Conservation (phyloP, 2,329 filamentous ascomycete species). For the Fonsecaea monophora region DNA sequence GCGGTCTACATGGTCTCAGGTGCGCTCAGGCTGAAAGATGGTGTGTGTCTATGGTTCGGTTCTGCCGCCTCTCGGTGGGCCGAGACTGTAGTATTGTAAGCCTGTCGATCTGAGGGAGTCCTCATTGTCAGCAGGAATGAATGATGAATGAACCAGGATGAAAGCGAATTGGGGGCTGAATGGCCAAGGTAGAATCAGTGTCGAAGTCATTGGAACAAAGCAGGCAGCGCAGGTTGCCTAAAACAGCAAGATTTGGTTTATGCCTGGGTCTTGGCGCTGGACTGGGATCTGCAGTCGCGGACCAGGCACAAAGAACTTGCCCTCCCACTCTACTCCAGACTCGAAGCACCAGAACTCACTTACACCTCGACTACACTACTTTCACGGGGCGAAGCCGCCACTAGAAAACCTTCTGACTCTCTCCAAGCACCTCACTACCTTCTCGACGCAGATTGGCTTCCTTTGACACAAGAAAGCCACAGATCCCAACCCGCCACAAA, state of each 20-base stretch:
- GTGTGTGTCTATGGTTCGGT: neutral
- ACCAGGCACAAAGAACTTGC: conserved; percentile 12
- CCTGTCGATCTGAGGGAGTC: neutral
- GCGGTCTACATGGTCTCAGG: neutral
- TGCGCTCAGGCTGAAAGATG: neutral
- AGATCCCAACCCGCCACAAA: neutral
- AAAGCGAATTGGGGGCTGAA: neutral
- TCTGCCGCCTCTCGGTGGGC: neutral
- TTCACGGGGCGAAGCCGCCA: neutral
- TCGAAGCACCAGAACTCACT: conserved; percentile 2
- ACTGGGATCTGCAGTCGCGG: conserved; percentile 16
- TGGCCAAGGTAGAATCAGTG: neutral
- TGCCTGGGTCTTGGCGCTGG: conserved; percentile 26
- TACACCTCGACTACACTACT: conserved; percentile 1
- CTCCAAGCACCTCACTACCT: neutral
- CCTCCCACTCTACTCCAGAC: conserved; percentile 1
- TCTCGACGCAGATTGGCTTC: neutral
- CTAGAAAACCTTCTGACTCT: neutral
- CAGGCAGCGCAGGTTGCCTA: conserved; percentile 1
- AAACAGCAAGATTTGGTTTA: conserved; percentile 21
- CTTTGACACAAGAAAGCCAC: neutral
- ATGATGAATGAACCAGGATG: neutral
- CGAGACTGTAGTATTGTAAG: neutral
- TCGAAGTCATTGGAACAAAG: conserved; percentile 10
- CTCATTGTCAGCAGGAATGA: neutral